phyloP scores from a whole-genome alignment of 352 stramenopile genomes.

The Chrysophaeum taylorii region DNA sequence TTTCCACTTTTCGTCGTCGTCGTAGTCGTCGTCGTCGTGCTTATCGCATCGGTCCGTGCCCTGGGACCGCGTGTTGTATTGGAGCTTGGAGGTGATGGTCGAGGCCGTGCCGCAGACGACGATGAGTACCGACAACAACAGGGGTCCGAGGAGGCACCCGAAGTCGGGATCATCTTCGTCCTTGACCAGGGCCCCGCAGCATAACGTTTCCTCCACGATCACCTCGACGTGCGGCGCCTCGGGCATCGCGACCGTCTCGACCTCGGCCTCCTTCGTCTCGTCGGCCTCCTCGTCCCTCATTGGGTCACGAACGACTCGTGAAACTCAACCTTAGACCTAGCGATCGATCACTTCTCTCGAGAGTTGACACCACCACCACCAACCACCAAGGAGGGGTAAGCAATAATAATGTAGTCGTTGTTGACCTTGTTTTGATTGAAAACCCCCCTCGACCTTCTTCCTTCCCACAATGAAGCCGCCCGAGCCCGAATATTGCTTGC shows the following conservation, averaged over 20 bases:
- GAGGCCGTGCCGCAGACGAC: constrained; percentile 64
- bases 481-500: background rate
- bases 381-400: too few species aligned
- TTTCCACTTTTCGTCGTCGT: constrained; percentile 35
- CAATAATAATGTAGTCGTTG: too few species aligned
- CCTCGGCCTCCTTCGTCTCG: background rate
- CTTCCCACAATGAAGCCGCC: too few species aligned
- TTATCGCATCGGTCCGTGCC: constrained; percentile 48
- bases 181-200: background rate
- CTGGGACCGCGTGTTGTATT: constrained; percentile 53
- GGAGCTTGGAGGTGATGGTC: constrained; percentile 67
- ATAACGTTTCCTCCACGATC: background rate
- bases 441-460: too few species aligned
- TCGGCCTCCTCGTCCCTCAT: too few species aligned
- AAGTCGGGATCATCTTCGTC: background rate
- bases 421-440: too few species aligned
- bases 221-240: background rate
- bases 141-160: background rate
- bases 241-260: background rate
- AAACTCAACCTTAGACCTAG: too few species aligned
- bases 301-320: too few species aligned
- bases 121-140: constrained; percentile 34
- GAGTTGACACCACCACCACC: too few species aligned
- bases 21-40: constrained; percentile 20
- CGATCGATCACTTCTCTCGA: too few species aligned